Conservation (phyloP, 108 stramenopile genomes). For the Mediolabrus comicus region DNA sequence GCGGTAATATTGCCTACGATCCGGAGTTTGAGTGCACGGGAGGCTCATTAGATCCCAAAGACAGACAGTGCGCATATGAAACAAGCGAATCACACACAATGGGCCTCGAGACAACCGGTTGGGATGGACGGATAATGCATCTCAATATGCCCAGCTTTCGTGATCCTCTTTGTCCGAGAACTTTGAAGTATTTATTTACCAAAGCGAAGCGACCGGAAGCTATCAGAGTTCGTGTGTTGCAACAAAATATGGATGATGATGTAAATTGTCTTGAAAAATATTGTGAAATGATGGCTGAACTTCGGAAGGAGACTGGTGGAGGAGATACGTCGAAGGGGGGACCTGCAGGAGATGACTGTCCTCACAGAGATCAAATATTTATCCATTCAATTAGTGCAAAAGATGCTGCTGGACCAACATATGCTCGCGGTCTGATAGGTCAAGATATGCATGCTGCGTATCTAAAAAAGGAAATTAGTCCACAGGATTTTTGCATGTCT, state of each 20-base stretch:
- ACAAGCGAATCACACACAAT: not conserved
- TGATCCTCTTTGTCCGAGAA: slow-evolving; percentile 73
- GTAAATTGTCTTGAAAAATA: slow-evolving; percentile 45
- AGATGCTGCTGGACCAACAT: slow-evolving; percentile 52
- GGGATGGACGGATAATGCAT: slow-evolving; percentile 41
- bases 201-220: slow-evolving; percentile 55
- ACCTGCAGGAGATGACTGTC: slow-evolving; percentile 36
- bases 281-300: slow-evolving; percentile 52
- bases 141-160: slow-evolving; percentile 52
- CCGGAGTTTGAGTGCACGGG: slow-evolving; percentile 51
- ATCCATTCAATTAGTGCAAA: slow-evolving; percentile 39
- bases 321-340: slow-evolving; percentile 41
- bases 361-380: slow-evolving; percentile 43
- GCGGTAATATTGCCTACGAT: slow-evolving; percentile 43
- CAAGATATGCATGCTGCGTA: slow-evolving; percentile 32
- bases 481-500: slow-evolving; percentile 90
- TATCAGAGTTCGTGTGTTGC: slow-evolving; percentile 60
- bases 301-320: slow-evolving; percentile 36
- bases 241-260: slow-evolving; percentile 62
- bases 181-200: slow-evolving; percentile 64
- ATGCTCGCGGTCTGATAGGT: slow-evolving; percentile 44
- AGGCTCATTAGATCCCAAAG: slow-evolving; percentile 30
- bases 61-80: slow-evolving; percentile 26
- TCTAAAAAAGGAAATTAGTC: slow-evolving; percentile 41
- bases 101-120: slow-evolving; percentile 17